Percentiles rank a stretch among this genome's conserved stretches.
Evolutionary conservation across 768 basidiomycete genomes (phyloP).

Genomic region (Phylloporus scabripes): DNA sequence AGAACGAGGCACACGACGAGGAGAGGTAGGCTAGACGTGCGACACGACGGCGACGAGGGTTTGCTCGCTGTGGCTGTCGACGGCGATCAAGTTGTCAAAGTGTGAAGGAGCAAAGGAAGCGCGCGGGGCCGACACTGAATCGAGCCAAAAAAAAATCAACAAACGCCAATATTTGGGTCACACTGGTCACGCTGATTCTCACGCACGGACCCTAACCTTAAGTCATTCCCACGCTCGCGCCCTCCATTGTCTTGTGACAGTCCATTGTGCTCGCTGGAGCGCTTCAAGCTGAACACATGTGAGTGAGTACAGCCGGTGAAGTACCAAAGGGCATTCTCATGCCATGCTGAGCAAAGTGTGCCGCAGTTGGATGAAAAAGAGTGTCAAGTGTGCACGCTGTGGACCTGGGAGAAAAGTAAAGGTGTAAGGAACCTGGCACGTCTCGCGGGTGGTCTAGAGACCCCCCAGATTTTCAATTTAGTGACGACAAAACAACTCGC

Average conservation of each 20-base stretch:
- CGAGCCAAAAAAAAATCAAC: conserved; percentile 34
- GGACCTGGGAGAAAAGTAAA: conserved; percentile 1
- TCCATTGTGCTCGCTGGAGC: conserved; percentile 2
- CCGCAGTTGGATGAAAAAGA: neutral
- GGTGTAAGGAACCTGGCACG: neutral
- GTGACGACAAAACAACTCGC: conserved; percentile 7
- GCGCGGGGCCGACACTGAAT: conserved; percentile 41
- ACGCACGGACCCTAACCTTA: conserved; percentile 45
- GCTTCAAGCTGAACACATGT: neutral
- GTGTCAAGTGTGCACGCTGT: neutral
- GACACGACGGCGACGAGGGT: conserved; percentile 36
- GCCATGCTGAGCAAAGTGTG: neutral
- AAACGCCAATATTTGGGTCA: conserved; percentile 38
- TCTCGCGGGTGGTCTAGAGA: conserved; percentile 20
- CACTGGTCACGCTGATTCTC: conserved; percentile 30
- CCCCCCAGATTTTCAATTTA: conserved; percentile 18
- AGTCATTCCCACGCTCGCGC: conserved; percentile 29
- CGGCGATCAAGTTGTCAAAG: conserved; percentile 44
- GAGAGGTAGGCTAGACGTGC: conserved; percentile 24
- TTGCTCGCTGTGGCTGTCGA: conserved; percentile 42
- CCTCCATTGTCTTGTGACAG: conserved; percentile 16
- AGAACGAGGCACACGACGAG: conserved; percentile 17
- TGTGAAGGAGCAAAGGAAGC: conserved; percentile 42
- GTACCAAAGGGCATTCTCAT: neutral
- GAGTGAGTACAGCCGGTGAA: no score